Conservation (phyloP, 257 asterid genomes). For the Salvia miltiorrhiza region DNA sequence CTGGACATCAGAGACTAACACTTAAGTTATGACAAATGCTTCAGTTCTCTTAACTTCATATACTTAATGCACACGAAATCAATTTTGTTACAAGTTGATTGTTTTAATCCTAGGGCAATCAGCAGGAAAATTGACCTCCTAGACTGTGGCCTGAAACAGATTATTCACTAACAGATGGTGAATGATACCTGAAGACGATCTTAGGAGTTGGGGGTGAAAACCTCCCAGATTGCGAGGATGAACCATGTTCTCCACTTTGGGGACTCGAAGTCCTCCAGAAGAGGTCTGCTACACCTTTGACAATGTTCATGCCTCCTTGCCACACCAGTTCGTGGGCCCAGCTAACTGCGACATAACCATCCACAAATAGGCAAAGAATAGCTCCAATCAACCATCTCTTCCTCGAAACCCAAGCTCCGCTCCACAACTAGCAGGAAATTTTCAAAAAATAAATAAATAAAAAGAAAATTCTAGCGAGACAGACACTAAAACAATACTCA, state of each 20-base stretch:
- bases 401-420: slow-evolving; percentile 19
- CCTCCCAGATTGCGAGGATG: slow-evolving; percentile 52
- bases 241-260: slow-evolving; percentile 53
- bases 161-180: not conserved
- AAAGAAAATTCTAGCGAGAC: not conserved
- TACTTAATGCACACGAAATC: slow-evolving; percentile 6
- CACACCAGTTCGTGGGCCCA: slow-evolving; percentile 24
- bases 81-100: not conserved
- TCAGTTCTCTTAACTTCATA: not conserved
- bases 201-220: slow-evolving; percentile 57
- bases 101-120: not conserved
- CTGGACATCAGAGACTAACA: not conserved
- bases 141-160: slow-evolving; percentile 11
- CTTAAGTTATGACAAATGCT: not conserved
- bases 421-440: slow-evolving; percentile 5
- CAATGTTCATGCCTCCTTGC: slow-evolving; percentile 75
- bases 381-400: slow-evolving; percentile 40
- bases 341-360: slow-evolving; percentile 41
- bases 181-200: slow-evolving; percentile 68
- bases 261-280: slow-evolving; percentile 73
- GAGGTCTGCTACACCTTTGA: slow-evolving; percentile 95
- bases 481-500: not conserved
- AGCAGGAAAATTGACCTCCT: slow-evolving; percentile 11
- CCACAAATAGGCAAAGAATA: slow-evolving; percentile 18
- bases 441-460: not conserved